Percentiles rank a stretch among this genome's conserved stretches.
Conservation (phyloP, 2,329 filamentous ascomycete genomes). For the Lachnellula subtilissima region DNA sequence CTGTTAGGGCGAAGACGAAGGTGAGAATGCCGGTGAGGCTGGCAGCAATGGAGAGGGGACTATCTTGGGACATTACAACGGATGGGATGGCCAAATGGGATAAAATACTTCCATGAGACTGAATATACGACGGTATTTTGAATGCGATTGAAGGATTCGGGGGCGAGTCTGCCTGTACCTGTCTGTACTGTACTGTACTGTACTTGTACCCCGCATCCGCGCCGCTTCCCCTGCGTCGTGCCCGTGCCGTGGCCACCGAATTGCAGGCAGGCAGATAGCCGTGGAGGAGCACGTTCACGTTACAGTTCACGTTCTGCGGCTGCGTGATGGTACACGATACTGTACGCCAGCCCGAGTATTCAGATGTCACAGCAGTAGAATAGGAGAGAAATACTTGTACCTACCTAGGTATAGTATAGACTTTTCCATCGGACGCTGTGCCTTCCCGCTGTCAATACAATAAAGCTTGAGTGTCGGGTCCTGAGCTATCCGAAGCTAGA, state of each 20-base stretch:
- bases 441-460: not conserved
- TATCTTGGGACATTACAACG: conserved; percentile 6
- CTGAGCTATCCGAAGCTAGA: not conserved
- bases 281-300: not conserved
- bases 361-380: not conserved
- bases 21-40: conserved; percentile 19
- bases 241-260: not conserved
- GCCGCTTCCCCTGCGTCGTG: not conserved
- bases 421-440: not conserved
- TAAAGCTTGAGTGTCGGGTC: not conserved
- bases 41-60: conserved; percentile 14
- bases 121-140: not conserved
- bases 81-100: not conserved
- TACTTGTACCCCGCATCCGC: not conserved
- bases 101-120: not conserved
- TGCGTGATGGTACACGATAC: not conserved
- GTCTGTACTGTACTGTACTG: not conserved
- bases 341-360: not conserved
- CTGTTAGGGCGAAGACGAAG: conserved; percentile 17
- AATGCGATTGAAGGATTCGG: not conserved
- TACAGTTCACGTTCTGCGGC: not conserved
- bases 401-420: too few species aligned
- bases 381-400: not conserved
- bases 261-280: not conserved
- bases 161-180: not conserved